A percentile compares a stretch with the other conserved stretches of the same genome.
Conservation (phyloP, 148 eudicot species). For the Diospyros kaki region DNA sequence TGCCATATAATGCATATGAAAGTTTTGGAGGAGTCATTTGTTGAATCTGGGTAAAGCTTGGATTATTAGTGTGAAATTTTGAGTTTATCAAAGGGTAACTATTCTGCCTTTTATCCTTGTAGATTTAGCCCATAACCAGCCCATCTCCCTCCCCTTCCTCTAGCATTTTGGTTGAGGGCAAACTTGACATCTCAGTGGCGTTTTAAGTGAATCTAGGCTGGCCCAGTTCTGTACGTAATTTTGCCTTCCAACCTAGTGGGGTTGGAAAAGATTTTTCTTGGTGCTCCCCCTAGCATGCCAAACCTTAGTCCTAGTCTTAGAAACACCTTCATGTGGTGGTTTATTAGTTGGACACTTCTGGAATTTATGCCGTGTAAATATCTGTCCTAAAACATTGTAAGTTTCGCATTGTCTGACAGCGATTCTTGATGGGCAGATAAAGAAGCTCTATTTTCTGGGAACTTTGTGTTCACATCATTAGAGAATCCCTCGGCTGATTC, state of each 20-base stretch:
- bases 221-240: neutral
- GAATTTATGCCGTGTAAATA: neutral
- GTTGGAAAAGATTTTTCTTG: neutral
- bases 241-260: neutral
- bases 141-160: neutral
- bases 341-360: neutral
- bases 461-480: conserved; percentile 47
- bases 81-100: neutral
- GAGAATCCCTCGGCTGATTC: conserved; percentile 13
- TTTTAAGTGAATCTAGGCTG: neutral
- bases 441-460: conserved; percentile 48
- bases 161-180: neutral
- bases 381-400: neutral
- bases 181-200: neutral
- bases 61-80: neutral
- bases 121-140: neutral
- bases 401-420: neutral
- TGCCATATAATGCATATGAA: neutral
- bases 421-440: conserved; percentile 29
- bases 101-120: neutral
- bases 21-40: neutral
- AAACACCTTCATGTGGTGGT: neutral
- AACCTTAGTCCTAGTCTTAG: neutral
- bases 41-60: too few relatives aligned
- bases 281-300: neutral